Base-by-base conservation (phyloP, 345 rosid species). In the Acer negundo region DNA sequence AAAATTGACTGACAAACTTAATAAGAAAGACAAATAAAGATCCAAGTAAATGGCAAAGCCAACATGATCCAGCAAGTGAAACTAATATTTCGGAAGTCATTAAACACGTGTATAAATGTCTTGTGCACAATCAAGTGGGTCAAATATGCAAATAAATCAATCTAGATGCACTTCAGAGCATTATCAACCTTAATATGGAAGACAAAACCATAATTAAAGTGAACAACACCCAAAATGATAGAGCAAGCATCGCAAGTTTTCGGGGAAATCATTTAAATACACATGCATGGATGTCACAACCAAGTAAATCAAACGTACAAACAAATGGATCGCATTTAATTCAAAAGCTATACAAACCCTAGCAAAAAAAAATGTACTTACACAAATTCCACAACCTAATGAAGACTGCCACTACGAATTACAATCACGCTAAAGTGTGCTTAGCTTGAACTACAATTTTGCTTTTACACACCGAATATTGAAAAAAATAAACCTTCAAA, bases 361-460 rank as follows among this genome's bases (percentile, higher is more conserved):
- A 26, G 8, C 38, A 23, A 10, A 63, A 26, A 26, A 24, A 63
- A 63, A 12, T 28, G 13, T 0, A 8, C 1, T 7, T 44, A 44
- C 10, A 44, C 47, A 44, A 44, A 44, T 44, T 44, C 10, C 38
- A 15, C 55, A 58, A 26, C 46, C 23, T 63, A 74, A 44, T 53
- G 53, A 42, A 73, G 73, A 40, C 13, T 28, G 53, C 22, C 1
- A 46, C 19, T 28, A 40, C 68, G 35, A 64, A n/a, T 78, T 74
- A 74, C 59, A 22, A 49, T 69, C 46, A 73, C 69, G 62, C 55
- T 63, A 67, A 26, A 58, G 56, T 28, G 49, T 11, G 61, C 5
- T 19, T 58, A 69, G 62, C 73, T 79, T 62, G 62, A 56, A 28
- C 64, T 44, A 68, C 47, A 73, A 62, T 19, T 44, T 26, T 69